A percentile compares a stretch with the other conserved stretches of the same genome.
Conservation (phyloP, 225 moss, liverwort and hornwort genomes). For the Polytrichum formosum region DNA sequence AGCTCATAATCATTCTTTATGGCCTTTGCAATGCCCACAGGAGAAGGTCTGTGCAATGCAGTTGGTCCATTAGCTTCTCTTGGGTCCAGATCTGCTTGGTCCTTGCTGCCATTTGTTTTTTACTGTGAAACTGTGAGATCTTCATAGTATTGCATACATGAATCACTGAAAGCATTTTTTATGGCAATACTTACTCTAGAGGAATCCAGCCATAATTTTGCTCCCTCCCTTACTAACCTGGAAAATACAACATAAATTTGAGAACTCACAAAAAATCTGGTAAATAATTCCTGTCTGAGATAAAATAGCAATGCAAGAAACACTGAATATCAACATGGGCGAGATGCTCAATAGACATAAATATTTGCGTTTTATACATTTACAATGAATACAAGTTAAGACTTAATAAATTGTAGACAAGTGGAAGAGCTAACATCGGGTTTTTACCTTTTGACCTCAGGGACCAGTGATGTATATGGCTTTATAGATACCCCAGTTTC, state of each 20-base stretch:
- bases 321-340: no score
- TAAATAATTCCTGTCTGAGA: no score
- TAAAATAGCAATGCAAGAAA: no score
- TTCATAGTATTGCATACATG: conserved; percentile 72
- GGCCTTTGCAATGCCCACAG: conserved; percentile 77
- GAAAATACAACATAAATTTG: conserved; percentile 7
- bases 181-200: conserved; percentile 88
- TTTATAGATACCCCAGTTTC: conserved; percentile 67
- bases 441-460: conserved; percentile 66
- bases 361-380: no score
- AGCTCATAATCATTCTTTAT: conserved; percentile 92
- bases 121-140: conserved; percentile 33
- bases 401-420: no score
- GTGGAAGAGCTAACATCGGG: neutral
- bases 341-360: no score
- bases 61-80: conserved; percentile 69
- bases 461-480: conserved; percentile 66
- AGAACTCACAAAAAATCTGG: no score
- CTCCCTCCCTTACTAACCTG: conserved; percentile 71
- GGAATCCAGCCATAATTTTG: conserved; percentile 89
- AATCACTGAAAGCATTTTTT: conserved; percentile 84
- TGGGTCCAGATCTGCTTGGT: conserved; percentile 17
- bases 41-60: conserved; percentile 70
- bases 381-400: no score
- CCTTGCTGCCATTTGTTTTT: conserved; percentile 29